Conservation (phyloP, 208 protist species). For the Strigomonas oncopelti region DNA sequence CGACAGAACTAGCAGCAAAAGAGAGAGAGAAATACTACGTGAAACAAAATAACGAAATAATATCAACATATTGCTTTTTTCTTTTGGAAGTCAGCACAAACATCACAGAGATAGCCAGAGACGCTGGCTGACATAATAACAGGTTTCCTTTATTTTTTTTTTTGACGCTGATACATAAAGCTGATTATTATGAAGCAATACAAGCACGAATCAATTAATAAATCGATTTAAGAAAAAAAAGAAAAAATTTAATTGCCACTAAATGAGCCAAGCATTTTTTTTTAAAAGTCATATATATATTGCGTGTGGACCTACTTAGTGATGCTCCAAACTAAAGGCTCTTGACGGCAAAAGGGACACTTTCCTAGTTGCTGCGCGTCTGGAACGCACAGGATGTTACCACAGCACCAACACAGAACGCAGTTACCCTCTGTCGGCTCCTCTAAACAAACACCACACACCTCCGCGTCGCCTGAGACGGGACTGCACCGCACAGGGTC, state of each 20-base stretch:
- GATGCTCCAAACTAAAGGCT: slow-evolving; percentile 81
- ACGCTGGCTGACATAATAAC: too few relatives aligned
- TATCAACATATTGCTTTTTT: slow-evolving; percentile 3
- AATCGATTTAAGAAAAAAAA: neutral
- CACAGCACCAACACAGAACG: slow-evolving; percentile 81
- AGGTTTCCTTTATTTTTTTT: too few relatives aligned
- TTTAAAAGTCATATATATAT: neutral
- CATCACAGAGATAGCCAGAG: too few relatives aligned
- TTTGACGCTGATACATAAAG: too few relatives aligned
- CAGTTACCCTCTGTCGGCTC: slow-evolving; percentile 40
- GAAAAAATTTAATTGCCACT: neutral
- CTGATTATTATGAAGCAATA: too few relatives aligned
- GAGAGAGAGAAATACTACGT: slow-evolving; percentile 12
- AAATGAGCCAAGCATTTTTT: neutral
- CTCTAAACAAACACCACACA: slow-evolving; percentile 86
- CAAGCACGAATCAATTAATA: neutral
- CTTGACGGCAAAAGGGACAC: slow-evolving; percentile 81
- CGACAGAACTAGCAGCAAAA: slow-evolving; percentile 10
- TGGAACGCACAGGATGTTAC: slow-evolving; percentile 73
- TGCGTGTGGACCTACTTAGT: slow-evolving; percentile 25
- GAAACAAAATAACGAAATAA: neutral
- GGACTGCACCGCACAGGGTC: too few relatives aligned
- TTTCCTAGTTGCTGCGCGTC: slow-evolving; percentile 74
- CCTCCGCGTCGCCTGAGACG: slow-evolving; percentile 67
- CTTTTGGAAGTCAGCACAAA: neutral